phyloP scores from a whole-genome alignment of 169 alveolate species.

The Cyclospora cayetanensis region DNA sequence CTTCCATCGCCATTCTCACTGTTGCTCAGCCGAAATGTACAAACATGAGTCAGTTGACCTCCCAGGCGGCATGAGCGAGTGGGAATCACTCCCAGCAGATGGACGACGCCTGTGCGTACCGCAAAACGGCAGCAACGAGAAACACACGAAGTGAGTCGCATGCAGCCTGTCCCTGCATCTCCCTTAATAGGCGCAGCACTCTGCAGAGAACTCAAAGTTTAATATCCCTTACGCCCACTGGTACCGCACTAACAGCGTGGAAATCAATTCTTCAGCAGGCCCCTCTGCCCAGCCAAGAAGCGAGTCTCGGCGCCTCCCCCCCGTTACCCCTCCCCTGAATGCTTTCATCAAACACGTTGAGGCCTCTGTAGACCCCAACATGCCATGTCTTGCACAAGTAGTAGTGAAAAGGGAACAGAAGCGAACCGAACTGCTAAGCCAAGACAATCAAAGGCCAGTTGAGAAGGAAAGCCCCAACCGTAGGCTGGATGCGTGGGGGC shows the following conservation, averaged over 20 bases:
- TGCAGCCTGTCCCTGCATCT: too few relatives aligned
- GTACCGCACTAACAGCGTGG: too few relatives aligned
- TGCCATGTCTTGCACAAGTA: neutral
- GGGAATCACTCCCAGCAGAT: neutral
- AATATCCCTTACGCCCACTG: too few relatives aligned
- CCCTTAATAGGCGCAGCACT: too few relatives aligned
- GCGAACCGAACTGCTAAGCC: too few relatives aligned
- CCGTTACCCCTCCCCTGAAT: neutral
- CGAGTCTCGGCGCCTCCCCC: neutral
- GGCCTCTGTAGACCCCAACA: neutral
- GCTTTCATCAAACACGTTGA: neutral
- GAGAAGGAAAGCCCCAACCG: constrained; percentile 42
- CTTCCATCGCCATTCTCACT: constrained; percentile 54
- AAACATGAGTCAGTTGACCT: too few relatives aligned
- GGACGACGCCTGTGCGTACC: neutral
- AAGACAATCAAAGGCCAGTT: constrained; percentile 15
- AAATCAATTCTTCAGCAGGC: neutral
- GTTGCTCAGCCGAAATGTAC: constrained; percentile 3
- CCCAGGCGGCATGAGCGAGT: neutral
- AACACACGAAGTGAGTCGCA: neutral
- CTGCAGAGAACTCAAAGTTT: neutral
- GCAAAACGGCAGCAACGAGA: neutral
- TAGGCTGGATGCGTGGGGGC: constrained; percentile 13
- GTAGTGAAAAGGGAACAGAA: neutral
- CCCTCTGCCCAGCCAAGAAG: neutral